Evolutionary conservation across 140 eudicot genomes (phyloP).

Genomic region (Oenanthe javanica): DNA sequence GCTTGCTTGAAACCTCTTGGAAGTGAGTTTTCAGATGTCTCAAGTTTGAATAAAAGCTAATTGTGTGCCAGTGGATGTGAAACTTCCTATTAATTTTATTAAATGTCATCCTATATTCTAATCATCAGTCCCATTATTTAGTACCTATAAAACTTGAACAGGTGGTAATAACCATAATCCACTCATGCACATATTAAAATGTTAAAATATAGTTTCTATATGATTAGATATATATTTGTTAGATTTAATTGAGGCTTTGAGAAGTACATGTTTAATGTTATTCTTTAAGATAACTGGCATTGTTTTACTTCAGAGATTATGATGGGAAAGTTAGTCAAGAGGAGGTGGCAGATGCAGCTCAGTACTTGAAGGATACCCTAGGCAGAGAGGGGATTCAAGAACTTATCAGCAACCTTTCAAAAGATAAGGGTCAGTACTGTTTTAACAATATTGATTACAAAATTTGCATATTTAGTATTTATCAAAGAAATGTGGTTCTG

Average conservation of each 20-base stretch:
- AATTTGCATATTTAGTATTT: not conserved
- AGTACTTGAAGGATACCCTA: conserved; percentile 77
- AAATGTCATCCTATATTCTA: not conserved
- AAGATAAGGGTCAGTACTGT: conserved; percentile 57
- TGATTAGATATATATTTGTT: not conserved
- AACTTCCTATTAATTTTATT: not conserved
- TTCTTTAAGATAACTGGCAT: not conserved
- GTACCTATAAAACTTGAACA: not conserved
- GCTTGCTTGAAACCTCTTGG: not conserved
- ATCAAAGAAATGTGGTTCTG: not conserved
- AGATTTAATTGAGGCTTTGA: not conserved
- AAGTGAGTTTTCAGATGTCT: not conserved
- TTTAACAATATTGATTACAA: not conserved
- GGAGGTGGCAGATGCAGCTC: conserved; percentile 95
- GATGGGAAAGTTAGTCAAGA: conserved; percentile 94
- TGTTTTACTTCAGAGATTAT: conserved; percentile 51
- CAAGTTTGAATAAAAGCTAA: not conserved
- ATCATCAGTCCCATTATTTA: not conserved
- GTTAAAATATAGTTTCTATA: not conserved
- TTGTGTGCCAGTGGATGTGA: not conserved
- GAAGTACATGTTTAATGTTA: not conserved
- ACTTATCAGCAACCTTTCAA: conserved; percentile 87
- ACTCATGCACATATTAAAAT: not conserved
- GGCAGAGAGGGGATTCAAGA: conserved; percentile 87
- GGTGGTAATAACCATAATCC: not conserved